phyloP scores from a whole-genome alignment of 2,329 filamentous ascomycete species.

The Cladosporium oxysporum region DNA sequence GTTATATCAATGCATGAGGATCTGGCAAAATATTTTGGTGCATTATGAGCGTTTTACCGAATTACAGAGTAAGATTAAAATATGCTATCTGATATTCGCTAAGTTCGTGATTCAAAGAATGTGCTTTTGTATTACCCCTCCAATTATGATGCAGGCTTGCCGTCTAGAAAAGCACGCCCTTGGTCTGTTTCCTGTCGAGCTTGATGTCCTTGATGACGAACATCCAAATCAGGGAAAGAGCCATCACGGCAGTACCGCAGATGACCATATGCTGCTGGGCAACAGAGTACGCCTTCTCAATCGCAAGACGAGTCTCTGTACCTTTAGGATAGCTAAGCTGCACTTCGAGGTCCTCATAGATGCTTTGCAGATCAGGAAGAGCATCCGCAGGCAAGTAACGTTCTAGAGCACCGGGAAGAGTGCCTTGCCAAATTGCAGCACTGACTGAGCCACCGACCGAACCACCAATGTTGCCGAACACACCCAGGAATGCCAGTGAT shows the following conservation, averaged over 20 bases:
- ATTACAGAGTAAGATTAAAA: not conserved
- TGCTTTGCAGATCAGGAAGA: slow-evolving; percentile 33
- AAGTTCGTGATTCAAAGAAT: not conserved
- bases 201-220: slow-evolving; percentile 30
- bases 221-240: slow-evolving; percentile 27
- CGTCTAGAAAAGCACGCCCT: slow-evolving; percentile 25
- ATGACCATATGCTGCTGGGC: slow-evolving; percentile 30
- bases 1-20: not conserved
- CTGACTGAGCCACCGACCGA: slow-evolving; percentile 39
- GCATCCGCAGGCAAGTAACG: slow-evolving; percentile 48
- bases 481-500: slow-evolving; percentile 38
- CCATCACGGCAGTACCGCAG: slow-evolving; percentile 26
- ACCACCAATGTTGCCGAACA: slow-evolving; percentile 38
- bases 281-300: slow-evolving; percentile 46
- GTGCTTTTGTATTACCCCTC: not conserved
- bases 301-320: slow-evolving; percentile 45
- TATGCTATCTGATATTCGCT: not conserved
- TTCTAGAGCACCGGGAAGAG: slow-evolving; percentile 24
- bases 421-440: slow-evolving; percentile 40
- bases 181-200: slow-evolving; percentile 30
- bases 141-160: not conserved
- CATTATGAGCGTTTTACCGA: not conserved
- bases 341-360: slow-evolving; percentile 37
- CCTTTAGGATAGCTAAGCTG: slow-evolving; percentile 46
- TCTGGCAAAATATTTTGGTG: not conserved